phyloP scores from a whole-genome alignment of 139 green algal genomes.

The Klebsormidium nitens region DNA sequence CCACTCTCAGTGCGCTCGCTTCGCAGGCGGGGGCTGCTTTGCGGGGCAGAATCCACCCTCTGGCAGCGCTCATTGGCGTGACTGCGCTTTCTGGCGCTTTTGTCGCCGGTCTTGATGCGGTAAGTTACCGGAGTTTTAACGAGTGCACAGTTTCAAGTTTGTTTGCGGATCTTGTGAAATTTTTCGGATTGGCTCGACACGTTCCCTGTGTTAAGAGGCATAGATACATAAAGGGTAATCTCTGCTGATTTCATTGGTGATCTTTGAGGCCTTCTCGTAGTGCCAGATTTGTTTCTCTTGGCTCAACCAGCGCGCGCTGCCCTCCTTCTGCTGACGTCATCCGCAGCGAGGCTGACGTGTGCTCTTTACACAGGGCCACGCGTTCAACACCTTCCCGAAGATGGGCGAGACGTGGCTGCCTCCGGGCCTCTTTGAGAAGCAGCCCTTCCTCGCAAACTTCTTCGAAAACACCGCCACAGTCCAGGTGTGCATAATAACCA shows the following conservation, averaged over 20 bases:
- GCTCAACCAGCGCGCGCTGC: neutral
- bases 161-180: too few relatives aligned
- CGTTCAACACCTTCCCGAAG: conserved; percentile 96
- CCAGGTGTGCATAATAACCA: conserved; percentile 51
- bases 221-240: too few relatives aligned
- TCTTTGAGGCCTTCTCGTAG: too few relatives aligned
- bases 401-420: conserved; percentile 86
- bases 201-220: too few relatives aligned
- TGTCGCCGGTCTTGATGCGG: conserved; percentile 67
- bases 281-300: too few relatives aligned
- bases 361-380: conserved; percentile 48
- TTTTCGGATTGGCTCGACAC: too few relatives aligned
- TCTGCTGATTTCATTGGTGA: too few relatives aligned
- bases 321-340: conserved; percentile 1
- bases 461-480: conserved; percentile 97
- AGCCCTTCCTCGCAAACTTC: conserved; percentile 56
- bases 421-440: conserved; percentile 74
- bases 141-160: too few relatives aligned
- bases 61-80: conserved; percentile 76
- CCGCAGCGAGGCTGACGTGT: too few relatives aligned
- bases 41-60: conserved; percentile 42
- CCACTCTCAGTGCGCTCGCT: too few relatives aligned
- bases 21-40: conserved; percentile 38
- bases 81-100: conserved; percentile 79
- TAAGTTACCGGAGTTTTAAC: too few relatives aligned